A percentile compares a stretch with the other conserved stretches of the same genome.
phyloP scores from a whole-genome alignment of 805 yeast genomes.

The Candida gorgasii region DNA sequence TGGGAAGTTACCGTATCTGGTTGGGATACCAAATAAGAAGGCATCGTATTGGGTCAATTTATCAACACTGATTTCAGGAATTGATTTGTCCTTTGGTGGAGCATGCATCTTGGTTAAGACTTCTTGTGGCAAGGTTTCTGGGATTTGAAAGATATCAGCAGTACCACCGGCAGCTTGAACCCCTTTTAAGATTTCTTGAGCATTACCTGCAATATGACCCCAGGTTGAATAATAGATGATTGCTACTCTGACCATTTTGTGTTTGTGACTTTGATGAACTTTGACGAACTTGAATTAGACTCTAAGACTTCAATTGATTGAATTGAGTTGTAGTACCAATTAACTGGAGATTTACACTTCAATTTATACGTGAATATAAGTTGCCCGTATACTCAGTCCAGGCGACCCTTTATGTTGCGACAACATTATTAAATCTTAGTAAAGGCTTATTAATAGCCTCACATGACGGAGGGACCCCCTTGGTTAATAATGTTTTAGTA shows the following conservation, averaged over 20 bases:
- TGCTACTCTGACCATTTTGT: constrained; percentile 32
- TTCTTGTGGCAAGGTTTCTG: constrained; percentile 70
- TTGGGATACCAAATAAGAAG: constrained; percentile 80
- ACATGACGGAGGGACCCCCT: no score
- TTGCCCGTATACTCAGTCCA: no score
- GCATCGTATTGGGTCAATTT: constrained; percentile 71
- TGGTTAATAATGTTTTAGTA: no score
- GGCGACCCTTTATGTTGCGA: no score
- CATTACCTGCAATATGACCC: constrained; percentile 72
- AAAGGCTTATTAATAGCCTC: no score
- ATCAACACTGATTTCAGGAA: constrained; percentile 63
- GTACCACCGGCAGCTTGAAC: constrained; percentile 62
- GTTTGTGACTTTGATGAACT: neutral
- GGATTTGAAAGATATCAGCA: constrained; percentile 71
- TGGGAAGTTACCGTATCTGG: constrained; percentile 81
- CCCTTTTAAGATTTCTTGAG: constrained; percentile 68
- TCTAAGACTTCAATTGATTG: no score
- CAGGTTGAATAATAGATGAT: constrained; percentile 66
- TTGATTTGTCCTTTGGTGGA: constrained; percentile 41
- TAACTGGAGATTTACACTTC: no score
- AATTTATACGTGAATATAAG: no score
- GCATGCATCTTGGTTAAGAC: constrained; percentile 60
- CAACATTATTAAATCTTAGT: no score
- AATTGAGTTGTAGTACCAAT: no score
- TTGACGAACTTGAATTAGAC: neutral